A percentile compares a stretch with the other conserved stretches of the same genome.
Evolutionary conservation across 2,329 filamentous ascomycete species (phyloP).

Genomic region (Nothomitra cinnamomea): DNA sequence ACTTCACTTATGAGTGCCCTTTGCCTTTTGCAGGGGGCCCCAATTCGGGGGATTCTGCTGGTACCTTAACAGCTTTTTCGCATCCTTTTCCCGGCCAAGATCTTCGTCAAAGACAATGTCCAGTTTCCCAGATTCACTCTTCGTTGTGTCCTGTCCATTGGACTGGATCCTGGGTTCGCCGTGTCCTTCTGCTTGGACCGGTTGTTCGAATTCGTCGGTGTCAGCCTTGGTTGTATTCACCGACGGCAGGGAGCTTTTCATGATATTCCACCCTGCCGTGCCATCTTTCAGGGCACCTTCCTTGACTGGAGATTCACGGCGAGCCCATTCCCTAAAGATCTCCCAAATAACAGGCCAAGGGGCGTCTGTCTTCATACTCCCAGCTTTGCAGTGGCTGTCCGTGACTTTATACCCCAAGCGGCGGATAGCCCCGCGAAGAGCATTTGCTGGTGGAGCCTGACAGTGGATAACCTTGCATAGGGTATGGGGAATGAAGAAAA

Average conservation of each 20-base stretch:
- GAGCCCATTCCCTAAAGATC: constrained; percentile 80
- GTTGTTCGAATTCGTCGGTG: not conserved
- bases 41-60: constrained; percentile 88
- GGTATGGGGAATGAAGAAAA: constrained; percentile 66
- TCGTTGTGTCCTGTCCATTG: not conserved
- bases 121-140: constrained; percentile 20
- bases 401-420: constrained; percentile 68
- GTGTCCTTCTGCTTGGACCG: not conserved
- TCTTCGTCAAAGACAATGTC: constrained; percentile 64
- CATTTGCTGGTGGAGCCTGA: constrained; percentile 59
- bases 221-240: not conserved
- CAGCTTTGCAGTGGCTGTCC: constrained; percentile 75
- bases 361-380: constrained; percentile 85
- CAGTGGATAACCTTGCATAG: constrained; percentile 66
- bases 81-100: constrained; percentile 52
- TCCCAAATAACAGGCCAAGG: constrained; percentile 85
- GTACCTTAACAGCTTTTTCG: constrained; percentile 62
- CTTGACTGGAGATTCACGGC: constrained; percentile 64
- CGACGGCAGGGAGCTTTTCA: constrained; percentile 25
- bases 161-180: not conserved
- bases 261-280: constrained; percentile 55
- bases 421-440: constrained; percentile 64
- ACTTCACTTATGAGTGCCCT: constrained; percentile 12
- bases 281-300: constrained; percentile 49
- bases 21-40: constrained; percentile 57